Conservation (phyloP, 2,329 filamentous ascomycete species). For the Ophiostoma sp. region DNA sequence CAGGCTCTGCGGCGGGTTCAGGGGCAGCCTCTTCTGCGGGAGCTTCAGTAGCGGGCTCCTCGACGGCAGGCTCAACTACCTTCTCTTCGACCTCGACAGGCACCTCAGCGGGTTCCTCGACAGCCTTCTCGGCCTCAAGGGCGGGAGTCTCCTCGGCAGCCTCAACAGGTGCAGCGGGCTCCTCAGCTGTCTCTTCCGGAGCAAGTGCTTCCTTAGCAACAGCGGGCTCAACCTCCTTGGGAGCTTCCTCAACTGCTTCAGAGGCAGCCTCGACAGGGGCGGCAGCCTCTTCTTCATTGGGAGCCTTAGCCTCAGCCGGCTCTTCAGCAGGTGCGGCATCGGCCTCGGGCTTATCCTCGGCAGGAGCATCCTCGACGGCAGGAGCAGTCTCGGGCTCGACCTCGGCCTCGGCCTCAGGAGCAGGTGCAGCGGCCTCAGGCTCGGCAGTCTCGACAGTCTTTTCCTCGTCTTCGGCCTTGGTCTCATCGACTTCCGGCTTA, state of each 20-base stretch:
- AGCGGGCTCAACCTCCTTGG: neutral
- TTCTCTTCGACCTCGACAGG: neutral
- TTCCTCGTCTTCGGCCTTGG: neutral
- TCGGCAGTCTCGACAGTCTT: neutral
- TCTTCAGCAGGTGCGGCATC: neutral
- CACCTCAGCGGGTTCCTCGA: neutral
- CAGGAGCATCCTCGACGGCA: neutral
- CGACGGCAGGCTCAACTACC: neutral
- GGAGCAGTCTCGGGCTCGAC: neutral
- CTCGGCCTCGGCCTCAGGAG: neutral
- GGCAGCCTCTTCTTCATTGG: neutral
- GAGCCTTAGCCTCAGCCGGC: neutral
- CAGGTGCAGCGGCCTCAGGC: neutral
- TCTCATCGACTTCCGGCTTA: neutral
- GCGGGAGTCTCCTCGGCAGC: neutral
- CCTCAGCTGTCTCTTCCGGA: neutral
- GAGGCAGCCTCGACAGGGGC: neutral
- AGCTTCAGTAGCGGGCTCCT: neutral
- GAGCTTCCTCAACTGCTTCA: constrained; percentile 12
- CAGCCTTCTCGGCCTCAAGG: too few species aligned
- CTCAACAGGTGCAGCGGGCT: neutral
- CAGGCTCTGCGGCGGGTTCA: neutral
- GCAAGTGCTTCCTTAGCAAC: neutral
- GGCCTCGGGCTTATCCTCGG: neutral
- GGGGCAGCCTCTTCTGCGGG: too few species aligned